Evolutionary conservation across 225 moss, liverwort and hornwort species (phyloP).

Genomic region (Thuidium tamariscinum): DNA sequence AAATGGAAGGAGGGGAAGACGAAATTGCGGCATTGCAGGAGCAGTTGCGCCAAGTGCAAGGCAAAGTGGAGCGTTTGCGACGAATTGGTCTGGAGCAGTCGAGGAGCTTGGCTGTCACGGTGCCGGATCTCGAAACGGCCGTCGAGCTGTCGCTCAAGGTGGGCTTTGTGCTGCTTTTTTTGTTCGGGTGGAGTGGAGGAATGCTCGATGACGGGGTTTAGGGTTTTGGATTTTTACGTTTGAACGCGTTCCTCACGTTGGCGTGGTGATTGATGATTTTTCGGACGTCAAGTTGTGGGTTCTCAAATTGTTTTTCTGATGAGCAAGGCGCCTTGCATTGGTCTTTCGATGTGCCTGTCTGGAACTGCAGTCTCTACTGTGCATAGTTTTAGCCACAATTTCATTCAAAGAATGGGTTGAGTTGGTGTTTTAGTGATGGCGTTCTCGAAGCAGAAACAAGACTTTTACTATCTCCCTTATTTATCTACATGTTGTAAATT

Average conservation of each 20-base stretch:
- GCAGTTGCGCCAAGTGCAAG: slow-evolving; percentile 33
- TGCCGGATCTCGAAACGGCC: slow-evolving; percentile 62
- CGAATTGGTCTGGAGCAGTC: slow-evolving; percentile 49
- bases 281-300: background rate
- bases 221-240: background rate
- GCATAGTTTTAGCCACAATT: background rate
- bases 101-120: slow-evolving; percentile 37
- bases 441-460: background rate
- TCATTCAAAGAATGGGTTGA: background rate
- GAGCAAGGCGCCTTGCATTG: background rate
- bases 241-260: background rate
- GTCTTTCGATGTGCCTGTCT: background rate
- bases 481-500: background rate
- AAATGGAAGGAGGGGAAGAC: slow-evolving; percentile 34
- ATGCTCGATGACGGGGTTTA: slow-evolving; percentile 5
- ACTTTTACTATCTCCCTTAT: background rate
- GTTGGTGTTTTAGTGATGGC: background rate
- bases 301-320: background rate
- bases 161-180: background rate
- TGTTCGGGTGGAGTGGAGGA: background rate
- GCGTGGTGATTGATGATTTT: background rate
- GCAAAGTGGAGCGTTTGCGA: slow-evolving; percentile 31
- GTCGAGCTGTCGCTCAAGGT: slow-evolving; percentile 74
- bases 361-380: background rate
- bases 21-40: slow-evolving; percentile 26